Evolutionary conservation across 495 filamentous ascomycete genomes (phyloP), one percentile per base, ranked within the genome.

Genomic region (Xanthoparmelia taractica): DNA sequence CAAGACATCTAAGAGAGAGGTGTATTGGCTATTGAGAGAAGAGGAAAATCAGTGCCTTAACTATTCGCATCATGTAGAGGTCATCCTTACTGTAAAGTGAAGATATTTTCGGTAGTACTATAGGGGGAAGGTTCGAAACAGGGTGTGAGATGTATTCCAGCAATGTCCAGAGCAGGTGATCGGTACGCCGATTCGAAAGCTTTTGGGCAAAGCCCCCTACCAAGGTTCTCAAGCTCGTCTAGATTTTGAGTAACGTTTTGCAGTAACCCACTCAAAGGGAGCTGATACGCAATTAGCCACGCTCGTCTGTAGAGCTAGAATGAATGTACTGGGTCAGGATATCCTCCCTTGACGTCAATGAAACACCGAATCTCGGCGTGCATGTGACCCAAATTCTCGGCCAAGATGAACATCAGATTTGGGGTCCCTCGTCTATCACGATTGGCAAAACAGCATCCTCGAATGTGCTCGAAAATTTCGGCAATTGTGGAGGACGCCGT

Each of bases 381-480:
- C 36, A 58, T 58, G 12, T 43, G 29, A 41, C 57, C 57, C 11
- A 58, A 23, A 58, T 58, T 6, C 40, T 58, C 29, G 37, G 57
- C 27, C 23, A 58, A 40, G 23, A 29, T 41, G 23, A 58, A 41
- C 57, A 58, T 43, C 36, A 58, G 27, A 15, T 41, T 31, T 43
- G 40, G 57, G n/a, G 57, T 58, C 20, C 57, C 36, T 38, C 38
- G 56, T 27, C 36, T 37, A 58, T 58, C 57, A 41, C 57, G 57
- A 58, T 2, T 43, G 20, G 37, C 37, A 8, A 29, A 58, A 58
- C 57, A 58, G 15, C 36, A 41, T 29, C 13, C 34, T 41, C 57
- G 37, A 20, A 58, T 12, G 23, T 58, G 36, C 23, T 58, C 57
- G 4, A 29, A 58, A n/a, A 58, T 58, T 1, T 58, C 23, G 7